These are phyloP conservation scores for Geotrichum fermentans DNA, from an alignment of 1,139 yeast species.

Conservation along the genomic window DNA sequence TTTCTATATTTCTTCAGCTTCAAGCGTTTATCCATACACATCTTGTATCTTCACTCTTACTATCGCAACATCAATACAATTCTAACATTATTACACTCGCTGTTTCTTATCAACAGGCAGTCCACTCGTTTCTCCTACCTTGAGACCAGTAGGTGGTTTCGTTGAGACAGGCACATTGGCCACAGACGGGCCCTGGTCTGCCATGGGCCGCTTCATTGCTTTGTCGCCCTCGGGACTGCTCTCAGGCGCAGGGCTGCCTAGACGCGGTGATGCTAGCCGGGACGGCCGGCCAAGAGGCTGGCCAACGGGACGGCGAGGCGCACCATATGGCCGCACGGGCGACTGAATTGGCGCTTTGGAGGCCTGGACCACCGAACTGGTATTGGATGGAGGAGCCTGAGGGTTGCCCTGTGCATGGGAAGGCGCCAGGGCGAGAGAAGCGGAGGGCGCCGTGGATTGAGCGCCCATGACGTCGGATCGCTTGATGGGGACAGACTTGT, in stretches of 20 bases:
- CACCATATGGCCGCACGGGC: slow-evolving; percentile 2
- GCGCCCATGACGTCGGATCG: slow-evolving; percentile 13
- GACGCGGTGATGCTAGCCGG: not conserved
- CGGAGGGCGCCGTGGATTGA: too few species aligned
- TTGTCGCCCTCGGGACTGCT: not conserved
- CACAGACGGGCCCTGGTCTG: slow-evolving; percentile 7
- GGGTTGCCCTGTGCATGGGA: not conserved
- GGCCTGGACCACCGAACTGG: not conserved
- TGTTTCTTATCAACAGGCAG: slow-evolving; percentile 11
- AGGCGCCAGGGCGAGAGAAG: not conserved
- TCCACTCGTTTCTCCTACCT: not conserved
- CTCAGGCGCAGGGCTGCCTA: not conserved
- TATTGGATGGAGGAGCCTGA: not conserved
- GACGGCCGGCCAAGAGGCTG: not conserved
- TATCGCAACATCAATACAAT: too few species aligned
- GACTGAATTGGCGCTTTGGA: not conserved
- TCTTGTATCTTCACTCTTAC: too few species aligned
- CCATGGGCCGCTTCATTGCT: slow-evolving; percentile 6
- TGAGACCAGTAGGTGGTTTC: not conserved
- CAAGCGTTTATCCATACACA: too few species aligned
- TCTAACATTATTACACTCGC: slow-evolving; percentile 1
- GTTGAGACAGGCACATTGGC: slow-evolving; percentile 3
- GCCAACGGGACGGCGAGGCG: not conserved
- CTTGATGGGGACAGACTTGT: slow-evolving; percentile 49
- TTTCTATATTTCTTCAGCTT: too few species aligned